Evolutionary conservation across 768 basidiomycete genomes (phyloP).

Genomic region (Panus rudis): DNA sequence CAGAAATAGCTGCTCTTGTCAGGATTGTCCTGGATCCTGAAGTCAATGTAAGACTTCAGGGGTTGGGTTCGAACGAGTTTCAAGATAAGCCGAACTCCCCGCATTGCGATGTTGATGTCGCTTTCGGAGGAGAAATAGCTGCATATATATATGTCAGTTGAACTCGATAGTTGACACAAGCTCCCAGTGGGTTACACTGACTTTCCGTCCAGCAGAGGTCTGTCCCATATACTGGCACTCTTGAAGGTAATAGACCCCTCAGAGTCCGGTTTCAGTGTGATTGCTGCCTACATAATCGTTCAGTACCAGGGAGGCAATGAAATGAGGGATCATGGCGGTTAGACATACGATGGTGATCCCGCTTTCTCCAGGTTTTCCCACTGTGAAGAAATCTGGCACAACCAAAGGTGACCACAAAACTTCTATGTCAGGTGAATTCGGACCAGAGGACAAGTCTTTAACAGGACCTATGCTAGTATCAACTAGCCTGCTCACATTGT

Average conservation of each 20-base stretch:
- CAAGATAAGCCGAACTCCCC: slow-evolving; percentile 7
- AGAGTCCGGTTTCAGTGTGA: not conserved
- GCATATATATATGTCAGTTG: not conserved
- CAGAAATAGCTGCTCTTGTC: slow-evolving; percentile 9
- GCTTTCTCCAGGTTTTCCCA: not conserved
- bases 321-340: not conserved
- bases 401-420: slow-evolving; percentile 6
- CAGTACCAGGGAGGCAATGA: not conserved
- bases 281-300: not conserved
- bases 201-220: slow-evolving; percentile 3
- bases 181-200: not conserved
- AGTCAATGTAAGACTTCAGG: slow-evolving; percentile 5
- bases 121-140: slow-evolving; percentile 9
- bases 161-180: no score
- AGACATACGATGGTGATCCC: not conserved
- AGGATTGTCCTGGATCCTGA: slow-evolving; percentile 3
- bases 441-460: slow-evolving; percentile 8
- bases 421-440: slow-evolving; percentile 11
- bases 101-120: slow-evolving; percentile 11
- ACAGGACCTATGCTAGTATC: not conserved
- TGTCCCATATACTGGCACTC: not conserved
- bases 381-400: not conserved
- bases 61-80: slow-evolving; percentile 8
- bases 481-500: no score
- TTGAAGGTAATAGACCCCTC: not conserved